Conservation (phyloP, 495 filamentous ascomycete species). For the Hypoxylon fuscum region DNA sequence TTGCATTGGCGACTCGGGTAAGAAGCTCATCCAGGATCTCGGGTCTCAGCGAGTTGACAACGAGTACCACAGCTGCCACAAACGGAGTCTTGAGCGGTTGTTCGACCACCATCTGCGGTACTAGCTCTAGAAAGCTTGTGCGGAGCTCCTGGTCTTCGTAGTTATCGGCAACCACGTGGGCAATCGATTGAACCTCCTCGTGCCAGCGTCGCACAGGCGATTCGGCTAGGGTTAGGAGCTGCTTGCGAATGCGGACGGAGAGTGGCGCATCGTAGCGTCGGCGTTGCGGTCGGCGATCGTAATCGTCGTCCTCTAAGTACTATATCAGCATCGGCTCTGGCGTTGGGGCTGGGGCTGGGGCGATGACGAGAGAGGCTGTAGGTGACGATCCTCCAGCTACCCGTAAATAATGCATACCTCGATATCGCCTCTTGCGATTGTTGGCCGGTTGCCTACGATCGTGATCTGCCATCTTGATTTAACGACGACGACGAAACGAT, state of each 20-base stretch:
- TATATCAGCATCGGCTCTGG: constrained; percentile 49
- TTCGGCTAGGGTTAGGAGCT: constrained; percentile 85
- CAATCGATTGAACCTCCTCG: constrained; percentile 81
- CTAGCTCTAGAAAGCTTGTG: constrained; percentile 72
- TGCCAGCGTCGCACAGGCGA: constrained; percentile 81
- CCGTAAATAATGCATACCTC: constrained; percentile 53
- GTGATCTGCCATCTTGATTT: constrained; percentile 72
- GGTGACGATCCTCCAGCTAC: constrained; percentile 21
- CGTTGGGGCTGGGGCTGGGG: too few species aligned
- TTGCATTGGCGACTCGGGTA: constrained; percentile 60
- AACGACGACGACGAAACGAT: constrained; percentile 9
- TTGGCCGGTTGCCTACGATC: constrained; percentile 69
- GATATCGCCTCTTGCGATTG: constrained; percentile 70
- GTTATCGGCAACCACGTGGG: constrained; percentile 77
- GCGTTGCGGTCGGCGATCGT: constrained; percentile 75
- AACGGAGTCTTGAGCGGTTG: constrained; percentile 98
- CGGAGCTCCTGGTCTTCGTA: constrained; percentile 78
- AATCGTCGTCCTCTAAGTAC: constrained; percentile 70
- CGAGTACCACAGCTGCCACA: constrained; percentile 79
- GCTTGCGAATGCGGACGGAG: constrained; percentile 77
- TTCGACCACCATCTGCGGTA: constrained; percentile 80
- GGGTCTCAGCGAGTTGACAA: constrained; percentile 75
- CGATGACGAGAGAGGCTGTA: constrained; percentile 5
- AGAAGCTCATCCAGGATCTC: constrained; percentile 76
- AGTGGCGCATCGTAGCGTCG: constrained; percentile 83